Conservation (phyloP, 2,329 filamentous ascomycete genomes). For the Eutypa lata region DNA sequence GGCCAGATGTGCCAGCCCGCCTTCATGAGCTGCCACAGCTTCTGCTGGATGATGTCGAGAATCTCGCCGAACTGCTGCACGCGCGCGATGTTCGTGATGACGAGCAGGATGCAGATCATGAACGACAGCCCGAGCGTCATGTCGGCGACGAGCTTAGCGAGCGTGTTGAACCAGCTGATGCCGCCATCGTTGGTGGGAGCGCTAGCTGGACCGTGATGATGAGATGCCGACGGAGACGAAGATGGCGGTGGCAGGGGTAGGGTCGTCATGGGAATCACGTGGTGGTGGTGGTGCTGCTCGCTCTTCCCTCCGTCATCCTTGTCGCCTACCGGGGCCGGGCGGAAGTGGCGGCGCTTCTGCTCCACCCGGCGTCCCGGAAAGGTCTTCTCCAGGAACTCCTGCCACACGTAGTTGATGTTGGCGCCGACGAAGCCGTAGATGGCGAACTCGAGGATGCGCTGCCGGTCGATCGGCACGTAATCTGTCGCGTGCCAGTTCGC, state of each 20-base stretch:
- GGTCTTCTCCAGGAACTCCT: conserved; percentile 32
- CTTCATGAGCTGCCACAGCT: conserved; percentile 27
- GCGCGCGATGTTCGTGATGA: conserved; percentile 33
- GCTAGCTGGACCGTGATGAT: conserved; percentile 14
- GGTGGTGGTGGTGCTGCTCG: too few species aligned
- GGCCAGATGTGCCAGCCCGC: conserved; percentile 37
- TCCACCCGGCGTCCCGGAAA: conserved; percentile 26
- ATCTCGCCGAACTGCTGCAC: conserved; percentile 22
- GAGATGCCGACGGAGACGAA: neutral
- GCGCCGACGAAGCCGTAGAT: conserved; percentile 33
- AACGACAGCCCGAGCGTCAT: conserved; percentile 33
- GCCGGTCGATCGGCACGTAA: conserved; percentile 22
- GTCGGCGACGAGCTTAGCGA: conserved; percentile 33
- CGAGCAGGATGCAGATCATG: conserved; percentile 31
- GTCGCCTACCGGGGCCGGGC: conserved; percentile 11
- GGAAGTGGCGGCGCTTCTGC: conserved; percentile 6
- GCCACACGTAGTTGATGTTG: conserved; percentile 33
- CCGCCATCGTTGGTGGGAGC: neutral
- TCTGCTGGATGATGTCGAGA: conserved; percentile 23
- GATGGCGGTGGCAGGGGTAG: neutral
- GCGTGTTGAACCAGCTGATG: conserved; percentile 33
- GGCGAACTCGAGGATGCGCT: conserved; percentile 34
- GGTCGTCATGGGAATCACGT: neutral
- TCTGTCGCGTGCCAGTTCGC: conserved; percentile 6
- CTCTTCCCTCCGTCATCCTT: conserved; percentile 22